Evolutionary conservation across 352 stramenopile genomes (phyloP), one percentile per base, ranked within the genome.

Genomic region (Phytophthora agathidicida): DNA sequence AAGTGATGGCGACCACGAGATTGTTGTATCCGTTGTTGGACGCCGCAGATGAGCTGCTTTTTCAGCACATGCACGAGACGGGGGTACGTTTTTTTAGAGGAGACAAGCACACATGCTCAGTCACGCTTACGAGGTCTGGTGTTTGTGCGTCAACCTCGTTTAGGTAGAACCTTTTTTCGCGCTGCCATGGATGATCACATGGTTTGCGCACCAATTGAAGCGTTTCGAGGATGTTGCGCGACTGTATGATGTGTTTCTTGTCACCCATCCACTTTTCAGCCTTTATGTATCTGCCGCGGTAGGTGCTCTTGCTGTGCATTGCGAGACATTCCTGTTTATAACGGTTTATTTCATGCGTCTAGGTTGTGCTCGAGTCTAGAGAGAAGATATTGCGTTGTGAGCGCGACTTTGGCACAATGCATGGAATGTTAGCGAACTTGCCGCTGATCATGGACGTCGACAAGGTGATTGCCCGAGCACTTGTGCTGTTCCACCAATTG

Each of bases 131-230:
- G 7, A 75, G 35, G 30, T 80, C 0, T 41, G 11, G 64, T 82
- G 43, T 44, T 61, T 24, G 19, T 20, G n/a, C 63, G 30, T 33
- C 31, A 39, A 5, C 13, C 17, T 20, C 13, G 36, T 32, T 36
- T 73, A 88, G 76, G 94, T 98, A 59, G 93, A 98, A 68, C 92
- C 93, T 14, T 98, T 96, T 55, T 98, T 98, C 72, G 88, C 83
- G 13, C 58, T 98, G 2, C 85, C 83, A 31, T 98, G 94, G 94
- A 80, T 98, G 46, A 93, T 98, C 48, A 98, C 94, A 27, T 98
- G 94, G 93, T 98, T 98, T 65, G 75, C 87, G 10, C 94, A 98
- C 71, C 86, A 98, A 63, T 60, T 98, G 7, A 74, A 71, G 42
- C 88, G 91, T 23, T 94, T 97, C 7, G 52, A 75, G 3, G 70